Conservation (phyloP, 192 early-diverging fungal species). For the Entophlyctis helioformis region DNA sequence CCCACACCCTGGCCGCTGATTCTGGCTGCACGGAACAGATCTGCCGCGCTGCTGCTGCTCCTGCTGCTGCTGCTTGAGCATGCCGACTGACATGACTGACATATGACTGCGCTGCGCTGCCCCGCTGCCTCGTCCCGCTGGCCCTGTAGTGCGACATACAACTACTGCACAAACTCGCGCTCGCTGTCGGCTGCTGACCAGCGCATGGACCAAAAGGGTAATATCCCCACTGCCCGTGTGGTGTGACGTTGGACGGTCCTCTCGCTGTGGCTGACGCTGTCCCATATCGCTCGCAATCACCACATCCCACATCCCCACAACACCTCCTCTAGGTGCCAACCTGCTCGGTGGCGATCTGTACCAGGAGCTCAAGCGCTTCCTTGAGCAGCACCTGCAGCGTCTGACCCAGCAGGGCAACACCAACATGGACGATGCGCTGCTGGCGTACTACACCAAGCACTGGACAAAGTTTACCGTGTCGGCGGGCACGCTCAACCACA, state of each 20-base stretch:
- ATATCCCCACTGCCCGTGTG: not conserved
- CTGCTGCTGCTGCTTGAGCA: too few species aligned
- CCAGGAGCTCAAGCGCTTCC: slow-evolving; percentile 39
- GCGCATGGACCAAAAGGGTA: slow-evolving; percentile 8
- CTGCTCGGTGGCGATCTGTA: slow-evolving; percentile 56
- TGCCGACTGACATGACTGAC: too few species aligned
- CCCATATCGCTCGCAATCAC: slow-evolving; percentile 1
- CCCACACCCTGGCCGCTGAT: too few species aligned
- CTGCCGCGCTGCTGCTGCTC: too few species aligned
- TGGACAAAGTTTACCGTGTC: slow-evolving; percentile 87
- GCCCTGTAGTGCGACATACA: slow-evolving; percentile 51
- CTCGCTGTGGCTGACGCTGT: too few species aligned
- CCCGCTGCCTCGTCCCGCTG: not conserved
- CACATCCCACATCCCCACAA: not conserved
- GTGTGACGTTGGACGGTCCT: too few species aligned
- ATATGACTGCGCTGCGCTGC: too few species aligned
- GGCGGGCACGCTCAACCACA: slow-evolving; percentile 71
- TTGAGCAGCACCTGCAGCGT: slow-evolving; percentile 31
- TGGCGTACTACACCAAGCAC: slow-evolving; percentile 77
- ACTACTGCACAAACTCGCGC: slow-evolving; percentile 58
- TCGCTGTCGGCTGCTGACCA: not conserved
- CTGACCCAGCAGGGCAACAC: slow-evolving; percentile 44
- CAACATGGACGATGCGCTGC: slow-evolving; percentile 65
- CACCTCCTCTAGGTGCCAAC: slow-evolving; percentile 22
- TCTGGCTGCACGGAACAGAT: too few species aligned